These are phyloP conservation scores for Terfezia claveryi DNA, from an alignment of 495 filamentous ascomycete species.

Conservation along the genomic window DNA sequence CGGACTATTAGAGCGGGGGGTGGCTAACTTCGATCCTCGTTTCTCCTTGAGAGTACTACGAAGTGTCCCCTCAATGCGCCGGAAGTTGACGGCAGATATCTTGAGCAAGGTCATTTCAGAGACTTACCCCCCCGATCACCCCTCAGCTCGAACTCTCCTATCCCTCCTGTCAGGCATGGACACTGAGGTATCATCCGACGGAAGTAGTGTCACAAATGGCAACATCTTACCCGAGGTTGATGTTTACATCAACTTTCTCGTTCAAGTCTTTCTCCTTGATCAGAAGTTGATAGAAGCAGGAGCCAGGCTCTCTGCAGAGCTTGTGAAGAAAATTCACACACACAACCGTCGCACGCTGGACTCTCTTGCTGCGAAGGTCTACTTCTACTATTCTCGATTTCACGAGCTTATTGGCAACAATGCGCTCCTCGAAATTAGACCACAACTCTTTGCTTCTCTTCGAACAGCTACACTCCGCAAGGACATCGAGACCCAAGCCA, in stretches of 20 bases:
- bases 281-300: slow-evolving; percentile 54
- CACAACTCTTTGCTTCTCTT: slow-evolving; percentile 65
- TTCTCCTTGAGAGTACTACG: slow-evolving; percentile 84
- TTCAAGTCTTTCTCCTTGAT: slow-evolving; percentile 78
- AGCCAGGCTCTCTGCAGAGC: slow-evolving; percentile 54
- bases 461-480: slow-evolving; percentile 86
- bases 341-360: slow-evolving; percentile 88
- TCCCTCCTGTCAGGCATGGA: slow-evolving; percentile 54
- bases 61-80: slow-evolving; percentile 86
- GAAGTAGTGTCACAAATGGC: slow-evolving; percentile 24
- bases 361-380: slow-evolving; percentile 78
- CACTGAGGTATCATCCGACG: slow-evolving; percentile 33
- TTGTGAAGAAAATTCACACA: slow-evolving; percentile 64
- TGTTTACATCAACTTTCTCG: slow-evolving; percentile 70
- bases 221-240: slow-evolving; percentile 65
- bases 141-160: slow-evolving; percentile 40
- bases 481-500: slow-evolving; percentile 87
- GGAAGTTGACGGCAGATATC: slow-evolving; percentile 62
- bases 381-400: slow-evolving; percentile 94
- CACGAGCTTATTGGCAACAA: slow-evolving; percentile 79
- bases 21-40: slow-evolving; percentile 78
- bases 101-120: slow-evolving; percentile 61
- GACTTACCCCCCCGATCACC: slow-evolving; percentile 44
- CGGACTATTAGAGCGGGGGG: slow-evolving; percentile 70
- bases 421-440: slow-evolving; percentile 61